phyloP scores from a whole-genome alignment of 108 stramenopile genomes.

The Cyclostephanos tholiformis region DNA sequence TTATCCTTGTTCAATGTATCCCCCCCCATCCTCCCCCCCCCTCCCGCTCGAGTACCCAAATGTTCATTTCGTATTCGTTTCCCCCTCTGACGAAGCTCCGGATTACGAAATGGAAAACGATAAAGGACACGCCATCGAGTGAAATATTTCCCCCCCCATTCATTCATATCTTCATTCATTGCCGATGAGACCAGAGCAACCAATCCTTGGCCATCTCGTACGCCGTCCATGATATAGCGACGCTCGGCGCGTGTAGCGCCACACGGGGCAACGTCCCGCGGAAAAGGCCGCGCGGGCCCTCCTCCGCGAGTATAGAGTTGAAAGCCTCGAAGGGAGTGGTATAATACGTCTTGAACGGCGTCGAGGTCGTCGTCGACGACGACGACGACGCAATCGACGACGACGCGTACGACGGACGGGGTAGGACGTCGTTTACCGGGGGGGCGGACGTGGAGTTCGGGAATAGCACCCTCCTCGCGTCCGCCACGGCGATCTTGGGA shows the following conservation, averaged over 20 bases:
- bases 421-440: no score
- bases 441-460: not conserved
- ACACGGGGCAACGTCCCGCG: slow-evolving; percentile 85
- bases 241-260: slow-evolving; percentile 92
- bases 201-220: slow-evolving; percentile 92
- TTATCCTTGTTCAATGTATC: no score
- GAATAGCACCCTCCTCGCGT: slow-evolving; percentile 34
- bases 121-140: not conserved
- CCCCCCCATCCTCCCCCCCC: no score
- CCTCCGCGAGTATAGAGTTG: slow-evolving; percentile 76
- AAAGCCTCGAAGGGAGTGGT: slow-evolving; percentile 73
- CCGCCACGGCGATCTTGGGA: slow-evolving; percentile 43
- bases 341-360: slow-evolving; percentile 42
- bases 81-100: no score
- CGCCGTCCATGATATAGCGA: slow-evolving; percentile 98
- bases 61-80: no score
- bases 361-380: not conserved
- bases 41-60: no score
- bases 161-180: not conserved
- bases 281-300: slow-evolving; percentile 90
- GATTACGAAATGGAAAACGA: no score
- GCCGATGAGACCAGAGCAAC: slow-evolving; percentile 31
- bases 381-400: not conserved
- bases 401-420: no score
- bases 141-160: not conserved